phyloP scores from a whole-genome alignment of 2,329 filamentous ascomycete species.

The Aspergillus arachidicola region DNA sequence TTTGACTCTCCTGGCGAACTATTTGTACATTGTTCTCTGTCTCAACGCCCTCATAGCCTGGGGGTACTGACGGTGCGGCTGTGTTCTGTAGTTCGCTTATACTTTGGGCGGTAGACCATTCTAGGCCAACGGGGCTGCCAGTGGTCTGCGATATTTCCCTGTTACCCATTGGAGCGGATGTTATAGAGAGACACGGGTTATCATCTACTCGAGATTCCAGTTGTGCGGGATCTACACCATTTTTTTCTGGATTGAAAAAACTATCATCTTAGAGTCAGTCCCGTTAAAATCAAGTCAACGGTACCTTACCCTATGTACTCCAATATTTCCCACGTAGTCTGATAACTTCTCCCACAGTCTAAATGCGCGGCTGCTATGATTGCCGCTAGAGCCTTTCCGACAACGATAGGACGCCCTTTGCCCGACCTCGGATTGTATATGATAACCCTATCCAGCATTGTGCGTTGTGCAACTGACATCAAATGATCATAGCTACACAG shows the following conservation, averaged over 20 bases:
- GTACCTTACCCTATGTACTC: neutral
- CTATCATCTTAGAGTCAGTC: neutral
- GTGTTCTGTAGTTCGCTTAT: too few relatives aligned
- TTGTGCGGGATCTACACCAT: neutral
- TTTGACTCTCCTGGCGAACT: too few relatives aligned
- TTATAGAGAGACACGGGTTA: neutral
- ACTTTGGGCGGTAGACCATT: too few relatives aligned
- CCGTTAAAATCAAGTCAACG: too few relatives aligned
- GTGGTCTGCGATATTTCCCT: too few relatives aligned
- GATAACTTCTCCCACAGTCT: neutral
- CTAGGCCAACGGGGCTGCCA: too few relatives aligned
- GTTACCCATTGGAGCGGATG: neutral
- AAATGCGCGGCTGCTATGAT: neutral
- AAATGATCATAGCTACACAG: neutral
- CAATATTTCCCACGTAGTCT: neutral
- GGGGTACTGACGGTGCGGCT: too few relatives aligned
- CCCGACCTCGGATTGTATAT: neutral
- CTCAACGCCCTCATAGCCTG: too few relatives aligned
- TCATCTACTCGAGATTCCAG: neutral
- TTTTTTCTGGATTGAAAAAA: neutral
- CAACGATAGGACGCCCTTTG: neutral
- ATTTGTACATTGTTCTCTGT: too few relatives aligned
- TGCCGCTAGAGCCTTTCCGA: neutral
- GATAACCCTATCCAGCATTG: neutral
- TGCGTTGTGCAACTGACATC: neutral